Base-by-base conservation (phyloP, 768 basidiomycete species). In the Suillus bovinus region DNA sequence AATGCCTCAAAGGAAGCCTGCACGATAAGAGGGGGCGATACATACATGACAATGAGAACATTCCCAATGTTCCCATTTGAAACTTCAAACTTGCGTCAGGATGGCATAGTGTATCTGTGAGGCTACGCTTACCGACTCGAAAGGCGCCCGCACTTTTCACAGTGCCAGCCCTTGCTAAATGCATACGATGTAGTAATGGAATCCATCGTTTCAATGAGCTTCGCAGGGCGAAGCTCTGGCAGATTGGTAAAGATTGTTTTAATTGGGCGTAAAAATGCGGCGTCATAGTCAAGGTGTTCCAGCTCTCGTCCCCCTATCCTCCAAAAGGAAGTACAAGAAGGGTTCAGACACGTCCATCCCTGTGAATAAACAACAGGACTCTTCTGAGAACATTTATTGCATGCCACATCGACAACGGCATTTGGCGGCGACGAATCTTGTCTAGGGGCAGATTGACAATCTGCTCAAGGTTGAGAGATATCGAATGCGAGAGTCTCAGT, bases 11-110 rank as follows among this genome's bases (percentile, higher is more conserved):
- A 4, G 47, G 34, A 41, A 27, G 27, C 46, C 42, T n/a, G 54
- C 57, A 70, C 59, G 2, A 4, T 16, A 39, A 5, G 16, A 7
- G 17, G 22, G 6, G 14, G 31, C 31, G 16, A 57, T 22, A 62
- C 77, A 58, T 72, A 90, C 91, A 20, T 77, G 67, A 69, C 90
- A 93, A 61, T 78, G 68, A 36, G 78, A 72, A 68, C 91, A 94
- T 70, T 89, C 82, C 84, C 89, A 91, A 55, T 81, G 69, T 69
- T 90, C 84, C 91, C 90, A 92, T 72, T 87, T 88, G 58, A 72
- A 86, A 66, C 91, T 93, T 62, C 33, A 46, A 50, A 54, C 22
- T 53, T 47, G 39, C 57, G 56, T 44, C 39, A 67, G 61, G 65
- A 41, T 31, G 33, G 13, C 52, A 24, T 4, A 42, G 17, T 41